Evolutionary conservation across 2,329 filamentous ascomycete genomes (phyloP), one percentile per base, ranked within the genome.

Genomic region (Aspergillus sp.): DNA sequence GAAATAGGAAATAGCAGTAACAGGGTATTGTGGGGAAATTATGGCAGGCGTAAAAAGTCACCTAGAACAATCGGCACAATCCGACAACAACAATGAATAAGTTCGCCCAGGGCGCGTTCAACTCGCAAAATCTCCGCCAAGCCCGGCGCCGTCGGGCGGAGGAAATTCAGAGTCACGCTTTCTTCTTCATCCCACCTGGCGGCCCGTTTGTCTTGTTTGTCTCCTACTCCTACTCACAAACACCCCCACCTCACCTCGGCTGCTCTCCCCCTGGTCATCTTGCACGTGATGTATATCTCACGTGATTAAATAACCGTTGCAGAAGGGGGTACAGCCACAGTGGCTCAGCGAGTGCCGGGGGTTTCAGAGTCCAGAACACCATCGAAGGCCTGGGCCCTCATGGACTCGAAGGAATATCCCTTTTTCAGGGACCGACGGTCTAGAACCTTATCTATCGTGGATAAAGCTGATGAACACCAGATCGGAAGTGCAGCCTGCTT

Each of bases 91-190:
- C 12, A 36, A 36, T 36, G 32, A 36, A 36, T 36, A 36, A 17
- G 36, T 47, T 41, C 48, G 19, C 39, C 32, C 36, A 50, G 39
- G 21, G 45, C 47, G 25, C 32, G 32, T 36, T 50, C 25, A 50
- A 25, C 38, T 49, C 55, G 50, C 70, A 72, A 73, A 73, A 74
- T 65, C 66, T 71, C 67, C 65, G 68, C 69, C 70, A 70, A 73
- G 70, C 67, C 51, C 55, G 52, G 53, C 21, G 30, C 39, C 51
- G 45, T 41, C 41, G 39, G 43, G 45, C 52, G 47, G 58, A 59
- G 61, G 64, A 66, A 60, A 12, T 32, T 67, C 65, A 68, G 39
- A 55, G 32, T 36, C 32, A 36, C 32, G 32, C 32, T 36, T 36
- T 36, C 10, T 13, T 13, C 39, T 55, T 66, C 64, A 66, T 65